These are phyloP conservation scores for Mercurialis annua DNA, from an alignment of 345 rosid species.

Conservation along the genomic window DNA sequence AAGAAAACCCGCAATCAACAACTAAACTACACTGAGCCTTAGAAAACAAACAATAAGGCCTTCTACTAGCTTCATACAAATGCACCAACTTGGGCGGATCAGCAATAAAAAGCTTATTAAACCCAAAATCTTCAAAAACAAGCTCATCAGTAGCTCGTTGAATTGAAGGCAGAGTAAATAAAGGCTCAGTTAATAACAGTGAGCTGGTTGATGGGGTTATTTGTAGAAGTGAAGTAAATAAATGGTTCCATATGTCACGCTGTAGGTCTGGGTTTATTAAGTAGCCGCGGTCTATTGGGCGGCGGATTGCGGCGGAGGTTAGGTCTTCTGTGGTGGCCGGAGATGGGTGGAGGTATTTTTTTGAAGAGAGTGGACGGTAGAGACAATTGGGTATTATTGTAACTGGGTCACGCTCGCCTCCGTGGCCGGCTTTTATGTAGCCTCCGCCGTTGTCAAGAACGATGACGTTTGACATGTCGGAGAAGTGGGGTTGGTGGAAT, in stretches of 20 bases:
- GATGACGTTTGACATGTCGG: constrained; percentile 59
- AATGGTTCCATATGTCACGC: constrained; percentile 88
- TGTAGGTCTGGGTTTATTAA: constrained; percentile 79
- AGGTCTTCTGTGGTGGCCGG: constrained; percentile 54
- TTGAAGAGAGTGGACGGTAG: constrained; percentile 72
- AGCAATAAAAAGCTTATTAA: constrained; percentile 59
- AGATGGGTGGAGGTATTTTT: constrained; percentile 62
- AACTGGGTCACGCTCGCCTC: constrained; percentile 79
- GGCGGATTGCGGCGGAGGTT: constrained; percentile 88
- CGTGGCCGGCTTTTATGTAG: constrained; percentile 69
- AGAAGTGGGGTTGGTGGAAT: not conserved
- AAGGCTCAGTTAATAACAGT: constrained; percentile 79
- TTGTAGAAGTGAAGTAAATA: constrained; percentile 62
- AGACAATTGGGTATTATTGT: constrained; percentile 76
- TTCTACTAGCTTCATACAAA: constrained; percentile 72
- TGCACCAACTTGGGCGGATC: constrained; percentile 74
- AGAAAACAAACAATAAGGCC: constrained; percentile 53
- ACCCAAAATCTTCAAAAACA: constrained; percentile 87
- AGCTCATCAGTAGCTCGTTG: constrained; percentile 83
- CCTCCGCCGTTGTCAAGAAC: constrained; percentile 96
- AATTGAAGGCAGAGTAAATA: constrained; percentile 64
- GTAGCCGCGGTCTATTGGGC: constrained; percentile 95
- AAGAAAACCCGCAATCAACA: constrained; percentile 88
- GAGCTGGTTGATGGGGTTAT: constrained; percentile 51
- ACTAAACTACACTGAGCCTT: constrained; percentile 73